Base-by-base conservation (phyloP, 441 rosid genomes). In the Iberis amara region DNA sequence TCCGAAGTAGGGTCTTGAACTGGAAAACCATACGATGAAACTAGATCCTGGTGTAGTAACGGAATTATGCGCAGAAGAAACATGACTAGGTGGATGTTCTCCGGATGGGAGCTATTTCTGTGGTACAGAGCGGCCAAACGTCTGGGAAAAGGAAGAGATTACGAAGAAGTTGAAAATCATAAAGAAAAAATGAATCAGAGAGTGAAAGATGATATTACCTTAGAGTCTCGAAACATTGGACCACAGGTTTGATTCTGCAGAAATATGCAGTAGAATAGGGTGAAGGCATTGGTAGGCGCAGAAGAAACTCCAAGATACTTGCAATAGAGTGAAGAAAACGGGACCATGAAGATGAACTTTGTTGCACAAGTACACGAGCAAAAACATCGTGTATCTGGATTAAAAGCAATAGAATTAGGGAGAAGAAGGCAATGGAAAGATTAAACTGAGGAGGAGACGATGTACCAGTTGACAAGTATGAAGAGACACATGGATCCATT, bases 11-110 rank as follows among this genome's bases (percentile, higher is more conserved):
- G 59, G 51, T 59, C 58, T 47, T 47, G 77, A 49, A 39, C 62
- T 52, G 64, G 14, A 58, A 55, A 21, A 65, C 57, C 68, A 66
- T 67, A 71, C 6, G 61, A 70, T 47, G 45, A 37, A 41, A 68
- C 43, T 31, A 81, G 68, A 43, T 72, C 80, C 21, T 59, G 52
- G 52, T 70, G 76, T 33, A 68, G 73, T 74, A 59, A 58, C 24
- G 63, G 75, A 31, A 76, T 63, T 18, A 71, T 27, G 39, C 57
- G 74, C 48, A 82, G 74, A 62, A 91, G 80, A 71, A 91, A 83
- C 52, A 78, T 81, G 53, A 77, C 81, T 11, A 85, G 58, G 58
- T 77, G 78, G 50, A 68, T 58, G 51, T 76, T 65, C 57, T 87
- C 89, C 4, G 73, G 59, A 8, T 57, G 39, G 9, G 79, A 70